Base-by-base conservation (phyloP, 441 rosid genomes). In the Jatropha podagrica region DNA sequence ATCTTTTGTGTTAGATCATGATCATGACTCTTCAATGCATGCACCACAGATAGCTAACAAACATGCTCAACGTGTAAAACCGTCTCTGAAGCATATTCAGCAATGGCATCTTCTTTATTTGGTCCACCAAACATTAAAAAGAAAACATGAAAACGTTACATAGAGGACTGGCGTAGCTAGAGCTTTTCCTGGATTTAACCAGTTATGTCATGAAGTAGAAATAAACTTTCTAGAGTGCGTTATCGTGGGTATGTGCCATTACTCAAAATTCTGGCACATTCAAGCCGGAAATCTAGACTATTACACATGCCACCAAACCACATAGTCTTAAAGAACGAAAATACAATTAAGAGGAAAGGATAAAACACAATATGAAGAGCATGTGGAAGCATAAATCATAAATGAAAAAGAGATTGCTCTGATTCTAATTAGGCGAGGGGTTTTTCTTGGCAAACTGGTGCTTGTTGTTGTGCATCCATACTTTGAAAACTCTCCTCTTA, bases 381-480 rank as follows among this genome's bases (percentile, higher is more conserved):
- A 32, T 32, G 32, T 32, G 32, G 32, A 32, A 32, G 32, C 32
- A 32, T 32, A 32, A 32, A 32, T 32, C 32, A 2, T 44, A 44
- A 7, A 44, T 44, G 9, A 44, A 44, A 44, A 44, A 7, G 48
- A 32, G 5, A 26, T 6, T 48, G 20, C 20, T 38, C 6, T 27
- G 26, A 73, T 52, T 79, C 65, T 54, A 63, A 62, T 17, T 51
- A 71, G 17, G 17, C 40, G 56, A 15, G 46, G 62, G 60, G 44
- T 66, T 79, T 68, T 84, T 88, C 85, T 82, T 86, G 59, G 85
- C 82, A 41, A 83, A 80, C 70, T 70, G 82, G 56, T 91, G 87
- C 73, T 93, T 91, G 83, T 91, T 91, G 80, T 93, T 93, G 73
- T 91, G 93, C 93, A 93, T 91, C 97, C 98, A 93, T 44, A 91